A percentile compares a stretch with the other conserved stretches of the same genome.
Conservation (phyloP, 305 asterid genomes). For the Fraxinus floribunda region DNA sequence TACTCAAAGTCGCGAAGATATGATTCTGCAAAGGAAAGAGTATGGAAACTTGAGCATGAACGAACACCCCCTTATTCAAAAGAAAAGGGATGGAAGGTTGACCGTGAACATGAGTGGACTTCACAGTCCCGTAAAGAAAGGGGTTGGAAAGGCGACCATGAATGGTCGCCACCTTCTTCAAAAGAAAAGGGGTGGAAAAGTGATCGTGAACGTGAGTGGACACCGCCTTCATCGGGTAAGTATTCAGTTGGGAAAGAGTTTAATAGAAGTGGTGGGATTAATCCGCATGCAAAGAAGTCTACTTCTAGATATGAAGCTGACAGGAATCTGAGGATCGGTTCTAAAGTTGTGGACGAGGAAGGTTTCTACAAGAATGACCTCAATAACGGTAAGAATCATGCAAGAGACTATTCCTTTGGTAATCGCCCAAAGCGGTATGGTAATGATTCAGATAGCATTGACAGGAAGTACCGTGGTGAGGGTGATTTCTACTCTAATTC, state of each 20-base stretch:
- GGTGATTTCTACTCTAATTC: slow-evolving; percentile 62
- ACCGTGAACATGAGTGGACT: slow-evolving; percentile 55
- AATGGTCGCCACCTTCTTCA: slow-evolving; percentile 50
- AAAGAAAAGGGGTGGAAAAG: slow-evolving; percentile 66
- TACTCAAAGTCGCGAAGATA: slow-evolving; percentile 66
- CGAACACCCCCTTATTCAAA: slow-evolving; percentile 56
- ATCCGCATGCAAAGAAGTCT: slow-evolving; percentile 55
- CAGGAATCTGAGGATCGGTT: slow-evolving; percentile 55
- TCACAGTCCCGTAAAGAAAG: slow-evolving; percentile 43
- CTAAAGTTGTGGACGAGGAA: slow-evolving; percentile 72
- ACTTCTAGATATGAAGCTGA: slow-evolving; percentile 67
- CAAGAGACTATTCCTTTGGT: slow-evolving; percentile 55
- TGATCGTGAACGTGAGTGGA: slow-evolving; percentile 51
- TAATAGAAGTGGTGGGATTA: slow-evolving; percentile 53
- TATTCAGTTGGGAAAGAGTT: slow-evolving; percentile 63
- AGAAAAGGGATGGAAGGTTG: slow-evolving; percentile 70
- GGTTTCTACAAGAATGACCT: slow-evolving; percentile 58
- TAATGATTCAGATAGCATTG: slow-evolving; percentile 59
- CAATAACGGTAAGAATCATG: slow-evolving; percentile 65
- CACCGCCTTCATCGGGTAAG: slow-evolving; percentile 67
- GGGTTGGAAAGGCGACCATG: slow-evolving; percentile 53
- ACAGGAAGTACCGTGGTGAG: slow-evolving; percentile 61
- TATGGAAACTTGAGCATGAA: slow-evolving; percentile 56
- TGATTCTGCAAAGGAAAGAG: slow-evolving; percentile 45
- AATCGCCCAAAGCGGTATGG: slow-evolving; percentile 69